Evolutionary conservation across 495 filamentous ascomycete genomes (phyloP).

Genomic region (Podospora australis): DNA sequence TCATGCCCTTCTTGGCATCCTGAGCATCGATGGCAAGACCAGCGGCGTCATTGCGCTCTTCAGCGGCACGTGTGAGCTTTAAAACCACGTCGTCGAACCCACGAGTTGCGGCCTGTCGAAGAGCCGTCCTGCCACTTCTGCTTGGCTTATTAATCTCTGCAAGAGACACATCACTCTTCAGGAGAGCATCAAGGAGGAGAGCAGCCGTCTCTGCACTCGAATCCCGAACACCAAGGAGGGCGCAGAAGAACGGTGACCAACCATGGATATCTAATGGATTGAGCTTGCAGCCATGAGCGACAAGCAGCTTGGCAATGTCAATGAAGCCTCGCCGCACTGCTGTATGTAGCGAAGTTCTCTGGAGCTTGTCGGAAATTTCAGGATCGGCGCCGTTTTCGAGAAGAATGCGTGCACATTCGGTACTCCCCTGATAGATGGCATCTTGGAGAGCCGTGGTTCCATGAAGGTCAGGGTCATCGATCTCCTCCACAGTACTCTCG

Average conservation of each 20-base stretch:
- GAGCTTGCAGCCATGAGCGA: conserved; percentile 41
- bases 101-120: conserved; percentile 18
- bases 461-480: conserved; percentile 15
- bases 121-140: conserved; percentile 10
- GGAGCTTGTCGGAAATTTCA: conserved; percentile 39
- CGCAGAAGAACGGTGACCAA: conserved; percentile 20
- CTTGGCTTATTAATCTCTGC: conserved; percentile 21
- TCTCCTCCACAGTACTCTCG: conserved; percentile 7
- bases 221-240: conserved; percentile 12
- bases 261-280: conserved; percentile 21
- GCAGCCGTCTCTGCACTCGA: not conserved
- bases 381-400: conserved; percentile 22
- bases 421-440: conserved; percentile 1
- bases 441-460: conserved; percentile 19
- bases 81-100: conserved; percentile 16
- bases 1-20: conserved; percentile 18
- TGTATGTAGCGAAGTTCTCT: conserved; percentile 48
- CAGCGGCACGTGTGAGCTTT: conserved; percentile 7
- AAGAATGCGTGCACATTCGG: conserved; percentile 9
- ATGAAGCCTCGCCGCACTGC: conserved; percentile 41
- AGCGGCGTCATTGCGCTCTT: not conserved
- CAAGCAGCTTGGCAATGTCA: conserved; percentile 42
- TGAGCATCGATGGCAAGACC: conserved; percentile 10
- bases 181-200: conserved; percentile 15
- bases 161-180: conserved; percentile 9